Base-by-base conservation (phyloP, 495 filamentous ascomycete genomes). In the Penicillium paxilli region DNA sequence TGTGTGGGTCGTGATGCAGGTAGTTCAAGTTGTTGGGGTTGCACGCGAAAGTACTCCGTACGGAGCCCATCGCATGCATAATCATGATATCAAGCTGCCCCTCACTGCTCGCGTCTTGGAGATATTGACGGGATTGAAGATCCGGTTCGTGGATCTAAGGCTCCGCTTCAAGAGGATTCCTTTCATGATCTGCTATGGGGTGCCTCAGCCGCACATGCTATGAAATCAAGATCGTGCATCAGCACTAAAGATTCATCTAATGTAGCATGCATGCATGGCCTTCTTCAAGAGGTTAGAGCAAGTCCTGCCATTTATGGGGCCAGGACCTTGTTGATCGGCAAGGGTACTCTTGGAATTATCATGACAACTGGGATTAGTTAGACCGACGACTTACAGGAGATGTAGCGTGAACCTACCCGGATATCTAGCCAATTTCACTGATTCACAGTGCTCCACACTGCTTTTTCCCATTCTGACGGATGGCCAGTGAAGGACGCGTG, bases 401-500 rank as follows among this genome's bases (percentile, higher is more conserved):
- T 20, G 25, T 48, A 48, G 44, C 35, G 26, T 23, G 40, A 42
- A 42, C 40, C 20, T 42, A 42, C 40, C 33, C 9, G 40, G 21
- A 22, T 21, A 21, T 23, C 40, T 42, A 42, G 40, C 40, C 40
- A 19, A n/a, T 24, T n/a, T 38, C 37, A 22, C 40, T 49, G 17
- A 25, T 14, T 14, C 14, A 2, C 20, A 8, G 16, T 37, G 49
- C 47, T 51, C 54, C 54, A 56, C 54, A 20, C 7, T 22, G 24
- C 23, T 14, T 54, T 14, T 54, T 44, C 41, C 48, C 45, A 46
- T 33, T 42, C 32, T 25, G 47, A 49, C 33, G 17, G 45, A 56
- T 35, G 40, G 52, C 44, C 33, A 49, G 38, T 57, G 45, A 60
- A 45, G 26, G 47, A 53, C 28, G 49, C 58, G 56, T 45, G 53